These are phyloP conservation scores for Solanum okadae DNA, from an alignment of 257 asterid genomes.

Conservation along the genomic window DNA sequence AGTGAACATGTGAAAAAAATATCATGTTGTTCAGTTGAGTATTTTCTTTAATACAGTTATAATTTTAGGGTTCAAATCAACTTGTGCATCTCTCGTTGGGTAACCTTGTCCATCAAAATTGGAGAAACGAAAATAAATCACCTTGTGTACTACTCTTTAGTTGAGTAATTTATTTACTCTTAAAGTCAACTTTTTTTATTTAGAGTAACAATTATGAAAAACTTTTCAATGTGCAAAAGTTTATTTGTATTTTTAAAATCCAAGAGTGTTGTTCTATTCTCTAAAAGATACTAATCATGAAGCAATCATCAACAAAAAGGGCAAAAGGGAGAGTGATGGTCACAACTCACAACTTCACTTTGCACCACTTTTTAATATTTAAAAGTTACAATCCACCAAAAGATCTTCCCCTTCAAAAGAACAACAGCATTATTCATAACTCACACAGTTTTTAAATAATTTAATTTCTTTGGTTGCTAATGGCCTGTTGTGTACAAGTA, in stretches of 20 bases:
- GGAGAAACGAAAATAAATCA: neutral
- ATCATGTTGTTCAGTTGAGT: neutral
- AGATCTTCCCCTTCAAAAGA: neutral
- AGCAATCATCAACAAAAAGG: neutral
- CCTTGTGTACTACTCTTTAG: neutral
- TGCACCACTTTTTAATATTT: neutral
- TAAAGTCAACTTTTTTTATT: neutral
- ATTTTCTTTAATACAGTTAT: neutral
- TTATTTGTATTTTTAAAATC: neutral
- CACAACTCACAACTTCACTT: neutral
- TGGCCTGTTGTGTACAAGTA: neutral
- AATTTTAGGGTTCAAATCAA: neutral
- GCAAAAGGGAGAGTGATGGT: neutral
- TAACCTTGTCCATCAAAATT: neutral
- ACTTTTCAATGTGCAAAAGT: neutral
- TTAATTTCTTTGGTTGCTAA: neutral
- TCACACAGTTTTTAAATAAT: neutral
- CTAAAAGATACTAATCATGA: neutral
- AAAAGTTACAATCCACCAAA: neutral
- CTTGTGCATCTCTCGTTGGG: neutral
- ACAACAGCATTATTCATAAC: neutral
- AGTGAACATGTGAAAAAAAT: neutral
- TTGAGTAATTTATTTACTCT: neutral
- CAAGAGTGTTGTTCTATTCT: neutral
- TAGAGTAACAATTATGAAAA: neutral